Percentiles rank a stretch among this genome's conserved stretches.
Evolutionary conservation across 2,329 filamentous ascomycete species (phyloP).

Genomic region (Thermothelomyces thermophilus): DNA sequence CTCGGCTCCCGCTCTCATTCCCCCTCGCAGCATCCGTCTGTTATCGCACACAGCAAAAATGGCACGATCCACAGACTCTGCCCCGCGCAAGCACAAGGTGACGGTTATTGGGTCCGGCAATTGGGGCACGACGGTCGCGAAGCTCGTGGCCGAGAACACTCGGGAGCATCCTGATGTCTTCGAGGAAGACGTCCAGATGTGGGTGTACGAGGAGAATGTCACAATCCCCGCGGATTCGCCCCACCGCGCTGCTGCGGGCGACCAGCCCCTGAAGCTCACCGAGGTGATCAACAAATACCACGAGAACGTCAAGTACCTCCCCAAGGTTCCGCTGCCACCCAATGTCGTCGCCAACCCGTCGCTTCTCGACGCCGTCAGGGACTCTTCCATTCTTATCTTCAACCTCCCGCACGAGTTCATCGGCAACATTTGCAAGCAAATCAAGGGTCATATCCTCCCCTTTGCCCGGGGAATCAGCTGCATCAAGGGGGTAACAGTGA

Average conservation of each 20-base stretch:
- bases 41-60: conserved; percentile 21
- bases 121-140: conserved; percentile 96
- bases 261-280: conserved; percentile 78
- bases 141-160: conserved; percentile 93
- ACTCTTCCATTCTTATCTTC: conserved; percentile 87
- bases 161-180: conserved; percentile 71
- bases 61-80: conserved; percentile 32
- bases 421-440: conserved; percentile 71
- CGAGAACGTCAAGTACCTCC: conserved; percentile 97
- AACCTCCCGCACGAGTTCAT: conserved; percentile 98
- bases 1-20: neutral
- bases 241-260: conserved; percentile 55
- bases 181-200: conserved; percentile 90
- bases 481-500: conserved; percentile 95
- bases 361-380: conserved; percentile 69
- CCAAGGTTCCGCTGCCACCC: conserved; percentile 71
- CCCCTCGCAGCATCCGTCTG: neutral
- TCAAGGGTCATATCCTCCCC: conserved; percentile 83
- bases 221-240: conserved; percentile 64
- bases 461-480: conserved; percentile 92
- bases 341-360: conserved; percentile 84
- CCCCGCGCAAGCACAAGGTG: conserved; percentile 78
- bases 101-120: conserved; percentile 94
- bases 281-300: conserved; percentile 83
- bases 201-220: conserved; percentile 94